These are phyloP conservation scores for Lentinula guzmanii DNA, from an alignment of 768 basidiomycete genomes.

Conservation along the genomic window DNA sequence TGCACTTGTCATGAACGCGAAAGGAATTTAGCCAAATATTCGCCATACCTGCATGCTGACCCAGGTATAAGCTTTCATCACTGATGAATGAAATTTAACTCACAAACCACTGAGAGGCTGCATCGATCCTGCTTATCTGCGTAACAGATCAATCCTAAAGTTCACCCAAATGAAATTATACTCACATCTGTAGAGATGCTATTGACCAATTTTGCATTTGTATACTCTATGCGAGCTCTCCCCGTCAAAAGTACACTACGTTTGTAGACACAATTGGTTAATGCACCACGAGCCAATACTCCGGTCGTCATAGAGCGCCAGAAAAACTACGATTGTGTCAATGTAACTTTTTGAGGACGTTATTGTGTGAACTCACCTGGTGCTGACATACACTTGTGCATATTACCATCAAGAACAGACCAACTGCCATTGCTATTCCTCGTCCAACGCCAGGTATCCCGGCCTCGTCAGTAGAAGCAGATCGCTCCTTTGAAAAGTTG, in stretches of 20 bases:
- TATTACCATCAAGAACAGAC: conserved; percentile 44
- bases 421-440: conserved; percentile 56
- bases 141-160: neutral
- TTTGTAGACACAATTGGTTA: conserved; percentile 68
- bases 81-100: conserved; percentile 21
- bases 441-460: conserved; percentile 39
- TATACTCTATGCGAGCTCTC: conserved; percentile 54
- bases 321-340: conserved; percentile 44
- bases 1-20: neutral
- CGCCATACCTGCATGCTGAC: neutral
- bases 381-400: conserved; percentile 53
- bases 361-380: conserved; percentile 33
- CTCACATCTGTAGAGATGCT: conserved; percentile 63
- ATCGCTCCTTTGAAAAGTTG: conserved; percentile 49
- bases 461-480: conserved; percentile 28
- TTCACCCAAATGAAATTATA: neutral
- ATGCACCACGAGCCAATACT: conserved; percentile 55
- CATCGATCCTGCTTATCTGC: conserved; percentile 51
- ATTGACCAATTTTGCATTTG: conserved; percentile 56
- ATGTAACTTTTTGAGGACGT: neutral
- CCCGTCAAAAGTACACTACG: conserved; percentile 61
- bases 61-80: neutral
- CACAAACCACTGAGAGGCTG: conserved; percentile 69
- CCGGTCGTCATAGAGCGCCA: conserved; percentile 66
- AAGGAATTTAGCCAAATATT: neutral